phyloP scores from a whole-genome alignment of 1,284 basidiomycete genomes.

The Rhodofomes roseus region DNA sequence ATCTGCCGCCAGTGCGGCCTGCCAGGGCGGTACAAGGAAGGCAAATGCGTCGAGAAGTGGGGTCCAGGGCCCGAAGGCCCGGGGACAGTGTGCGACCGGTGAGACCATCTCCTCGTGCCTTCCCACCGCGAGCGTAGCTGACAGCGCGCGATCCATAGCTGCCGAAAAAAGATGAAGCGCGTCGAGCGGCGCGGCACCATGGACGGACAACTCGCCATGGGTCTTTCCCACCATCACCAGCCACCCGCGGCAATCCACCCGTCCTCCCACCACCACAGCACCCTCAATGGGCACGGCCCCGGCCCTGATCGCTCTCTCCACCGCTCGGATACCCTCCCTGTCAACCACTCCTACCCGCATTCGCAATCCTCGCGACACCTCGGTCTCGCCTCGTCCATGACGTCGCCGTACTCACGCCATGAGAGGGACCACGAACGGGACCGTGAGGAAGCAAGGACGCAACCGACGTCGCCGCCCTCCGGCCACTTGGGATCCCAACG shows the following conservation, averaged over 20 bases:
- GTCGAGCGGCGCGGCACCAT: conserved; percentile 72
- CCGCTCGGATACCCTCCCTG: conserved; percentile 29
- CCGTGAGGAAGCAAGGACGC: conserved; percentile 12
- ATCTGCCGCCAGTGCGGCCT: conserved; percentile 73
- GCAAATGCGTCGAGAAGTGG: conserved; percentile 85
- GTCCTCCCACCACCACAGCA: conserved; percentile 21
- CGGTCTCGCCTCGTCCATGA: neutral
- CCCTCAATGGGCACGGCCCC: conserved; percentile 20
- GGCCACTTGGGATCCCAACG: conserved; percentile 13
- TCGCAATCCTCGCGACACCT: conserved; percentile 11
- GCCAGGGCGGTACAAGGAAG: conserved; percentile 72
- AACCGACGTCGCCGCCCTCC: conserved; percentile 15
- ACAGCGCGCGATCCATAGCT: conserved; percentile 34
- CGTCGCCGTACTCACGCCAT: conserved; percentile 13
- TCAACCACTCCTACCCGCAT: conserved; percentile 17
- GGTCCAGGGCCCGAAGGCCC: conserved; percentile 80
- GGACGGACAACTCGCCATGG: conserved; percentile 36
- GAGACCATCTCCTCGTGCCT: conserved; percentile 19
- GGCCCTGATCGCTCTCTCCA: conserved; percentile 22
- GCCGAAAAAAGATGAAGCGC: conserved; percentile 83
- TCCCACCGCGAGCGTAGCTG: conserved; percentile 4
- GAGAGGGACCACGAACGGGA: conserved; percentile 8
- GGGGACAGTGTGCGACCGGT: conserved; percentile 80
- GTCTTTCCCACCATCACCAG: conserved; percentile 10
- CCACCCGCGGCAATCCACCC: conserved; percentile 26